These are phyloP conservation scores for Zalaria obscura DNA, from an alignment of 2,329 filamentous ascomycete genomes.

Conservation along the genomic window DNA sequence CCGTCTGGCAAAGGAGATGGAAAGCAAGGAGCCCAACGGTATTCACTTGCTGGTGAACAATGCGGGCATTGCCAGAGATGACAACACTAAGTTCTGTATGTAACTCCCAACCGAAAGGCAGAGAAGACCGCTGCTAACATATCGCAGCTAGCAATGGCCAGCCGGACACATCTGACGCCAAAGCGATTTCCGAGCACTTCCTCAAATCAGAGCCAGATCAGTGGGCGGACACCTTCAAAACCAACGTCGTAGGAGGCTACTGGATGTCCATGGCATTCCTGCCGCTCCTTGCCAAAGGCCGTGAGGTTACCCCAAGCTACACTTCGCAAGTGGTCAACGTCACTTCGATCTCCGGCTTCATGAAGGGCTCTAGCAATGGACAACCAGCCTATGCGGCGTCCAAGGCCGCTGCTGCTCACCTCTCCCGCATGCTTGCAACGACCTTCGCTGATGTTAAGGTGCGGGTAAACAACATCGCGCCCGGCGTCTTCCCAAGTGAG, in stretches of 20 bases:
- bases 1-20: constrained; percentile 25
- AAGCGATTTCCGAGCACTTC: constrained; percentile 37
- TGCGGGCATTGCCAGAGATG: constrained; percentile 38
- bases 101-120: not conserved
- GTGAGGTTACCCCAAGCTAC: constrained; percentile 30
- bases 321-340: constrained; percentile 40
- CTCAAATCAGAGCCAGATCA: constrained; percentile 30
- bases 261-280: constrained; percentile 42
- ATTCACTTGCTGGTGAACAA: constrained; percentile 43
- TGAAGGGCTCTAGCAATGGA: constrained; percentile 36
- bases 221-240: constrained; percentile 37
- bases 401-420: constrained; percentile 34
- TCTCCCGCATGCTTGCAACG: constrained; percentile 31
- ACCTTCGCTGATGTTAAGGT: constrained; percentile 28
- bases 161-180: constrained; percentile 32
- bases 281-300: constrained; percentile 37
- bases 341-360: constrained; percentile 34
- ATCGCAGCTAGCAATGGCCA: constrained; percentile 22
- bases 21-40: constrained; percentile 33
- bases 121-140: not conserved
- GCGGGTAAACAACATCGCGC: constrained; percentile 29
- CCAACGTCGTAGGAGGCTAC: constrained; percentile 36
- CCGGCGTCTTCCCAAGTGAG: constrained; percentile 29
- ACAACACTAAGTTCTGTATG: constrained; percentile 33
- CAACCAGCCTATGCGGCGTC: constrained; percentile 38